Evolutionary conservation across 805 yeast species (phyloP).

Genomic region (Kazachstania martiniae): DNA sequence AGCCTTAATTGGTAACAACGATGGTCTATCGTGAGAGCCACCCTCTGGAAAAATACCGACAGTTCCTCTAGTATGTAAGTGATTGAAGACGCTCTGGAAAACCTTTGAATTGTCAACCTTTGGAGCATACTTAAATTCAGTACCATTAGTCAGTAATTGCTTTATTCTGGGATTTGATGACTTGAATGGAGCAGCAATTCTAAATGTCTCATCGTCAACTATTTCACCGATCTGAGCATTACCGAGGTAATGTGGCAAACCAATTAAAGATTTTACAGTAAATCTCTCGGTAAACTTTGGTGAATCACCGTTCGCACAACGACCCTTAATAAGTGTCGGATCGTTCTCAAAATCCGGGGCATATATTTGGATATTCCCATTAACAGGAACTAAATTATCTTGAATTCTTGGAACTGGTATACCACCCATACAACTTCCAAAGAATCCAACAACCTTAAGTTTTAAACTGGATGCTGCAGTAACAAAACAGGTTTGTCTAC

Average conservation of each 20-base stretch:
- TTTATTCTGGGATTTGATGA: conserved; percentile 34
- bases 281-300: conserved; percentile 50
- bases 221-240: conserved; percentile 60
- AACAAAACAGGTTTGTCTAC: conserved; percentile 63
- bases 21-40: conserved; percentile 93
- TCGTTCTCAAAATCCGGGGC: conserved; percentile 39
- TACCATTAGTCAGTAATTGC: conserved; percentile 41
- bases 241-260: conserved; percentile 71
- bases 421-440: conserved; percentile 61
- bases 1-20: conserved; percentile 83
- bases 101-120: conserved; percentile 77
- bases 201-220: conserved; percentile 59
- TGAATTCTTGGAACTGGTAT: conserved; percentile 90
- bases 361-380: conserved; percentile 48
- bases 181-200: conserved; percentile 59
- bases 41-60: conserved; percentile 96
- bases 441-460: conserved; percentile 55
- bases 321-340: conserved; percentile 50
- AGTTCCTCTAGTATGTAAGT: conserved; percentile 66
- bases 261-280: conserved; percentile 50
- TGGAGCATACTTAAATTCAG: conserved; percentile 62
- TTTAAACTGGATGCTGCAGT: conserved; percentile 72
- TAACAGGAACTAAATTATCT: conserved; percentile 59
- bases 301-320: conserved; percentile 11
- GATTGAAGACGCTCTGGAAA: conserved; percentile 73